Base-by-base conservation (phyloP, 768 basidiomycete genomes). In the Kwoniella heveanensis region DNA sequence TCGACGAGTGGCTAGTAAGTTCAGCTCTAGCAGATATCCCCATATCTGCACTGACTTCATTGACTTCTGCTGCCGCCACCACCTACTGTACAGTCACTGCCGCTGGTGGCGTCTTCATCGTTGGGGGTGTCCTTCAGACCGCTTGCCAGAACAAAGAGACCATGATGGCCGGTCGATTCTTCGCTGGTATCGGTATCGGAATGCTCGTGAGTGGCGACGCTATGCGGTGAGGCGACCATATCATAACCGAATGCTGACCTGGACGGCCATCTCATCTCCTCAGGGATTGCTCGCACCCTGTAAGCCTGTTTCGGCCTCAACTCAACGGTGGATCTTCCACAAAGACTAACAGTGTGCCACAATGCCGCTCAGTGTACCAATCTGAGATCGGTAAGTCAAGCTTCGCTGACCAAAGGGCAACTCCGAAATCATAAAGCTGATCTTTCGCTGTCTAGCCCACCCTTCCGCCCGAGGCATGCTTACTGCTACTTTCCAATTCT, bases 381-480 rank as follows among this genome's bases (percentile, higher is more conserved):
- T 82, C 85, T 19, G 85, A 86, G 76, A 86, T 87, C 54, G 60
- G 58, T 60, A 27, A 47, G 58, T 52, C 12, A 8, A 29, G 22
- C 19, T 44, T n/a, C n/a, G n/a, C n/a, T n/a, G n/a, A n/a, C n/a
- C n/a, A n/a, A n/a, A n/a, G n/a, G n/a, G n/a, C n/a, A 19, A 44
- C 17, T 17, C 3, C 19, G 39, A 10, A 9, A 36, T 13, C 39
- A 44, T 44, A 19, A 9, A 15, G 58, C 58, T 60, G 32, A 60
- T 27, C 26, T 4, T 1, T 15, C n/a, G n/a, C 17, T 17, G 24
- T 39, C 24, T 30, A 62, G 71, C 68, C 88, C 90, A 83, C 89
- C 64, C 46, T 60, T 77, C 68, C 64, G 71, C 79, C 83, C 85
- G 8, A 83, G 86, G 90, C 89, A 83, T 90, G 91, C 83, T 88